Evolutionary conservation across 164 flowering plant species (phyloP), one percentile per base, ranked within the genome.

Genomic region (Stephania cephalantha): DNA sequence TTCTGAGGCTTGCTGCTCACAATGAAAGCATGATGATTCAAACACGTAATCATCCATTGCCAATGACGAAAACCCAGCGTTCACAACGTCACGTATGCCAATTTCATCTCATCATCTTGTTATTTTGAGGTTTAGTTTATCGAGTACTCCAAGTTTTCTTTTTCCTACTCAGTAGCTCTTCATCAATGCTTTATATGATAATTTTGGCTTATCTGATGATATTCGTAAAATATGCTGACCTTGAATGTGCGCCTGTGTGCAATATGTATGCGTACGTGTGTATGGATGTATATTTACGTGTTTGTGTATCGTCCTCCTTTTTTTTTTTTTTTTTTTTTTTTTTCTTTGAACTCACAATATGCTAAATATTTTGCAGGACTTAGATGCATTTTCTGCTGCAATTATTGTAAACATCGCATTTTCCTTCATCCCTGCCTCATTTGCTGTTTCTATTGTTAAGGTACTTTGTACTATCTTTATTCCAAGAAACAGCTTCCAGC

Each of bases 401-500:
- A 73, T 95, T 64, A 85, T 95, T 80, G 84, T 93, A 72, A 91
- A 35, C 75, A 91, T 95, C 73, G 98, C 99, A 68, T 93, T 95
- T 87, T 91, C 97, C 67, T 95, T 95, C 79, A 84, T 95, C 71
- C 99, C 99, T 78, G 96, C 99, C 30, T 95, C 99, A 74, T 95
- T 93, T 85, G 98, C 98, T 17, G 97, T 95, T 81, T 79, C 98
- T 65, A 84, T 95, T 82, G 99, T 93, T 6, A 95, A 95, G 99
- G 99, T 95, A 89, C 35, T 18, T 50, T 30, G 64, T 48, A 17
- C 53, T 45, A 17, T 25, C 46, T 29, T 30, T 18, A 11, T 55
- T 55, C 6, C 5, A 55, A 55, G 11, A 35, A 35, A 35, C 42
- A 2, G 4, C 42, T 35, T 35, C 42, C 42, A 35, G 42, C 42